Percentiles rank a stretch among this genome's conserved stretches.
phyloP scores from a whole-genome alignment of 257 asterid species.

The Solanum piurae region DNA sequence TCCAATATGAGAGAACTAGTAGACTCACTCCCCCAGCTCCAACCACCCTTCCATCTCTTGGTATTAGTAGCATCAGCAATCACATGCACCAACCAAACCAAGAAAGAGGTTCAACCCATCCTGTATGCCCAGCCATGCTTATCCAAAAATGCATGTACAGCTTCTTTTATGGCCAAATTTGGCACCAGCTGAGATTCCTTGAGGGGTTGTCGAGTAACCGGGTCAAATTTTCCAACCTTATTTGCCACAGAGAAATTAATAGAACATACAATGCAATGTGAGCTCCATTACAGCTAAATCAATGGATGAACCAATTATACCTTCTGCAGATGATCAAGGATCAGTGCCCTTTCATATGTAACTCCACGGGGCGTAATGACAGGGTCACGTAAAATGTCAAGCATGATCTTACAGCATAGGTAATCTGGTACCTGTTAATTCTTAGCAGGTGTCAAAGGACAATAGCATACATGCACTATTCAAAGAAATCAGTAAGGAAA shows the following conservation, averaged over 20 bases:
- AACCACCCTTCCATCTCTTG: not conserved
- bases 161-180: slow-evolving; percentile 84
- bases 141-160: slow-evolving; percentile 60
- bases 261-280: not conserved
- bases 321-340: slow-evolving; percentile 67
- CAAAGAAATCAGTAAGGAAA: not conserved
- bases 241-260: not conserved
- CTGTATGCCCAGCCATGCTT: slow-evolving; percentile 82
- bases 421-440: slow-evolving; percentile 71
- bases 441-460: not conserved
- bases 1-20: not conserved
- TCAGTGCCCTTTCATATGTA: slow-evolving; percentile 80
- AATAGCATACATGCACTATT: not conserved
- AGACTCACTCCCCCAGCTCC: not conserved
- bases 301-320: slow-evolving; percentile 16
- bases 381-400: slow-evolving; percentile 85
- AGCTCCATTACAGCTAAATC: not conserved
- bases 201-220: slow-evolving; percentile 64
- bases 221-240: slow-evolving; percentile 86
- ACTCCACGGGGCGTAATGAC: slow-evolving; percentile 89
- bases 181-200: slow-evolving; percentile 54
- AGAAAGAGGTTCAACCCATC: slow-evolving; percentile 23
- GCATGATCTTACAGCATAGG: slow-evolving; percentile 71
- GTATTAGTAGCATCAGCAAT: not conserved
- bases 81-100: not conserved